Evolutionary conservation across 768 basidiomycete species (phyloP), one percentile per base, ranked within the genome.

Genomic region (Boletus pseudo-olivaceus): DNA sequence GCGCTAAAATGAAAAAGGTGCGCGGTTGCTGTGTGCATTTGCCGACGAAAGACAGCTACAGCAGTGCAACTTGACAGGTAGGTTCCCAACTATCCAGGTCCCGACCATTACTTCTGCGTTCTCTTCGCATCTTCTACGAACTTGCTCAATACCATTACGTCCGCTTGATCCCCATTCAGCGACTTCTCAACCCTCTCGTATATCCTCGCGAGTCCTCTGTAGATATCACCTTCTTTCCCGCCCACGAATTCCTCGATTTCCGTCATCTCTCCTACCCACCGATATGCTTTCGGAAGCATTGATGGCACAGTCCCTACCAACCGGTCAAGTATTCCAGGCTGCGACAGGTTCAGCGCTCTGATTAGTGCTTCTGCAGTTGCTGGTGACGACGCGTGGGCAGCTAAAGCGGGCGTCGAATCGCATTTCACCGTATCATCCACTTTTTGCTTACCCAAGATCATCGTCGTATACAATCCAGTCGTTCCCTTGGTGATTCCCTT

Each of bases 221-320:
- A 79, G 6, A 78, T 76, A 23, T 76, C 72, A 0, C 74, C 75
- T 53, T 77, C 75, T 1, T 62, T 70, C 7, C 69, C 73, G 9
- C 76, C 76, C 10, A 85, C 79, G 64, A 84, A 85, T 7, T 67
- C 72, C 3, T 77, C 75, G 38, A 87, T 83, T 65, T 86, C 85
- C 48, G 80, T 72, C 83, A 83, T 85, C 71, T 85, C 83, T 43
- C 77, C 79, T 14, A 80, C 76, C 78, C 77, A 85, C 47, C 83
- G 74, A 59, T 86, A 84, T 4, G 81, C 81, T 57, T 84, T 86
- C n/a, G 78, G 80, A 19, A 82, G 66, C 81, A 83, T 82, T 33
- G 66, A 53, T 5, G 80, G 78, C 29, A 83, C 65, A 2, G 57
- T 56, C 43, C 61, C 62, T 4, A 70, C 68, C 45, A 81, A 67